phyloP scores from a whole-genome alignment of 805 yeast species.

The Kluyveromyces nonfermentans region DNA sequence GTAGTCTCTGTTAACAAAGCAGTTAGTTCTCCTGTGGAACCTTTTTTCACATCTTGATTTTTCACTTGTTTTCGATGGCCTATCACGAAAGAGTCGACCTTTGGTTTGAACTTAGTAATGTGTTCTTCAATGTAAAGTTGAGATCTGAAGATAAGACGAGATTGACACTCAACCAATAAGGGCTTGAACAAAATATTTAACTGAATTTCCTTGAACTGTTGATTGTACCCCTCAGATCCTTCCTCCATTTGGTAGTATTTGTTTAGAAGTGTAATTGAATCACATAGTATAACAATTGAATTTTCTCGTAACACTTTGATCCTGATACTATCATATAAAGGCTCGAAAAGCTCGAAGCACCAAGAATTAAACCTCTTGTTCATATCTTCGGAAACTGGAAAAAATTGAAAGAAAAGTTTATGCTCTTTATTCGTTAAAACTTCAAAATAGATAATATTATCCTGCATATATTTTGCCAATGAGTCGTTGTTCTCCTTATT shows the following conservation, averaged over 20 bases:
- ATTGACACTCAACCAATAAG: conserved; percentile 65
- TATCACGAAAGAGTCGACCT: conserved; percentile 56
- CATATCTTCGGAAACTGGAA: conserved; percentile 32
- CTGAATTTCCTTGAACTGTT: conserved; percentile 30
- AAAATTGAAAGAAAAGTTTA: conserved; percentile 46
- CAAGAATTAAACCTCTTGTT: conserved; percentile 39
- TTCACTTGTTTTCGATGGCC: conserved; percentile 33
- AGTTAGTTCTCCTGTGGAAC: conserved; percentile 9
- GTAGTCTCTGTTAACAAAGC: conserved; percentile 1
- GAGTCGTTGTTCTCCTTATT: conserved; percentile 14
- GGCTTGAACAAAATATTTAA: conserved; percentile 60
- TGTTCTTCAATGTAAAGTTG: conserved; percentile 64
- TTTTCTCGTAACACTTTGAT: conserved; percentile 60
- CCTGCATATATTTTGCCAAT: conserved; percentile 50
- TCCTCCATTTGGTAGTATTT: conserved; percentile 60
- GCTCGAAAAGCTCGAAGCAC: conserved; percentile 60
- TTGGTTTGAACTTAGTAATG: conserved; percentile 57
- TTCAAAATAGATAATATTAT: conserved; percentile 49
- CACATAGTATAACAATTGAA: conserved; percentile 61
- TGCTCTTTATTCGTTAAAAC: conserved; percentile 54
- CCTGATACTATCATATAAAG: conserved; percentile 64
- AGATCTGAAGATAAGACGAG: conserved; percentile 69
- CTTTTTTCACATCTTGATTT: conserved; percentile 10
- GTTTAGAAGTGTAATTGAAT: conserved; percentile 59
- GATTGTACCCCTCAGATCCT: conserved; percentile 21